Evolutionary conservation across 2,329 filamentous ascomycete genomes (phyloP).

Genomic region (Hymenoscyphus repandus): DNA sequence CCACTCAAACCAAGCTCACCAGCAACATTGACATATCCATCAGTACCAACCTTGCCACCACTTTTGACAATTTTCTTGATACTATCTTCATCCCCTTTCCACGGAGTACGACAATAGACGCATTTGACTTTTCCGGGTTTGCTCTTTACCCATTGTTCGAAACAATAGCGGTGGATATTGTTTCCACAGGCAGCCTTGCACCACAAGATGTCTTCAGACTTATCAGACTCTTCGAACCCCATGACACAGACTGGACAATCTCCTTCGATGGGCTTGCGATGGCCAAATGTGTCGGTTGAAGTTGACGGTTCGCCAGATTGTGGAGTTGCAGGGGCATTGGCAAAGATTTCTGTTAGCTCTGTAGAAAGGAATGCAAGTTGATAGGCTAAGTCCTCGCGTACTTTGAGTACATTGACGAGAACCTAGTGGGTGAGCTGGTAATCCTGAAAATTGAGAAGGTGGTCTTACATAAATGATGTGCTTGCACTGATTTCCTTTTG

Average conservation of each 20-base stretch:
- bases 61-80: constrained; percentile 41
- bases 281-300: constrained; percentile 38
- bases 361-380: constrained; percentile 54
- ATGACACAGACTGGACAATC: constrained; percentile 60
- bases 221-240: constrained; percentile 41
- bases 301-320: constrained; percentile 32
- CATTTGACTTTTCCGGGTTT: constrained; percentile 48
- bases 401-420: constrained; percentile 52
- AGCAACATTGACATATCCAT: constrained; percentile 60
- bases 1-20: constrained; percentile 52
- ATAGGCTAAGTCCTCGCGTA: constrained; percentile 48
- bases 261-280: constrained; percentile 53
- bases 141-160: constrained; percentile 48
- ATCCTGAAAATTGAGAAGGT: constrained; percentile 1
- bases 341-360: constrained; percentile 52
- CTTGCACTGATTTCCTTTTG: constrained; percentile 57
- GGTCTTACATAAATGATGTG: constrained; percentile 51
- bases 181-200: constrained; percentile 58
- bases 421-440: constrained; percentile 32
- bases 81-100: constrained; percentile 42
- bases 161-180: constrained; percentile 50
- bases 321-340: constrained; percentile 44
- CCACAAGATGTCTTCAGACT: constrained; percentile 43
- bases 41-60: constrained; percentile 35
- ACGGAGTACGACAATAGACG: constrained; percentile 54